Evolutionary conservation across 345 rosid species (phyloP), one percentile per base, ranked within the genome.

Genomic region (Populus euphratica): DNA sequence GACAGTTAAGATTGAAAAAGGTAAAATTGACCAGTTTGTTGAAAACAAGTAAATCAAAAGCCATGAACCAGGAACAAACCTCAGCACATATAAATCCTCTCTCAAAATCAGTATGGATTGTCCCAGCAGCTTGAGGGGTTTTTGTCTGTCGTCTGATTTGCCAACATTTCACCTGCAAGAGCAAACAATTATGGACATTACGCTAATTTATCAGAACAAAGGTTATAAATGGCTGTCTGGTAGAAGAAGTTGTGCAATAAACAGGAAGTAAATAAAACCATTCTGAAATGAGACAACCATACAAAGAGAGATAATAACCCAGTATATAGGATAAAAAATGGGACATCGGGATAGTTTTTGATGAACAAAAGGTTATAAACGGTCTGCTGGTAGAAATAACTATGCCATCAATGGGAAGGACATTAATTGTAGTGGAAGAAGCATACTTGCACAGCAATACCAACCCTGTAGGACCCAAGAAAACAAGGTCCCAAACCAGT

Each of bases 101-200:
- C 88, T 96, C 98, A 82, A 96, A 96, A 84, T 96, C 98, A 81
- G 92, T 56, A 82, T 96, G 99, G 76, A 96, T 96, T 54, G 97
- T 8, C 81, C 99, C 99, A 59, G 98, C 99, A 77, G 99, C 97
- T 83, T 96, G 99, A 77, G 99, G 99, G 74, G 99, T 98, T 86
- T 96, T 96, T 75, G 96, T 75, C 83, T 84, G 98, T 63, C 95
- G 81, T 82, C 99, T 83, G 83, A 96, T 96, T 84, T 96, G 99
- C 99, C 99, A 96, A 90, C 99, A 93, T 64, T 90, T 96, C 41
- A 96, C 99, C 99, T 96, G 87, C 44, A 83, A 80, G 73, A 72
- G 56, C 75, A 63, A 73, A 79, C 39, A 38, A 38, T 27, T 41
- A 52, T 16, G 38, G 73, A 65, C 39, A 52, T 70, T 20, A 43